Percentiles rank a stretch among this genome's conserved stretches.
These are phyloP conservation scores for Dendrothele bispora DNA, from an alignment of 768 basidiomycete species.

Conservation along the genomic window DNA sequence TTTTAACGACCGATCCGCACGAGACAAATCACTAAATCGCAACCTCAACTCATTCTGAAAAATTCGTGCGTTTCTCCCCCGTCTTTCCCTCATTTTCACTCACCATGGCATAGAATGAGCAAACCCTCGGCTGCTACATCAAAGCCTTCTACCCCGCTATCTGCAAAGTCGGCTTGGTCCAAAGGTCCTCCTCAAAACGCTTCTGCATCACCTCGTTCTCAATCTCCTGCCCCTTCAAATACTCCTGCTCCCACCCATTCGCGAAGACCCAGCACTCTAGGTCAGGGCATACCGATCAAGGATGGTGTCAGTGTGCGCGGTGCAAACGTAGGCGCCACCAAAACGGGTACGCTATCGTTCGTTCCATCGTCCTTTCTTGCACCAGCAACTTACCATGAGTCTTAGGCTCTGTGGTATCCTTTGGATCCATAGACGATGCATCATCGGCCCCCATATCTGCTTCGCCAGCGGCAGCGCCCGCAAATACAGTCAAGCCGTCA, in stretches of 20 bases:
- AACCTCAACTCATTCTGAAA: conserved; percentile 29
- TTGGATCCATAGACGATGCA: conserved; percentile 89
- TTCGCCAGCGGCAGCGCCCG: conserved; percentile 70
- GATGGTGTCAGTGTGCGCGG: conserved; percentile 77
- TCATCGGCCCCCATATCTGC: conserved; percentile 75
- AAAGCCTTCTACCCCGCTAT: conserved; percentile 70
- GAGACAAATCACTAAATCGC: conserved; percentile 51
- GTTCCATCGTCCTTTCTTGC: conserved; percentile 4
- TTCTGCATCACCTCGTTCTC: conserved; percentile 68
- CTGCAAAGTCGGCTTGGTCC: conserved; percentile 87
- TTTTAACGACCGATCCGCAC: conserved; percentile 78
- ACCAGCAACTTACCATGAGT: conserved; percentile 11
- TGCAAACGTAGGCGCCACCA: conserved; percentile 62
- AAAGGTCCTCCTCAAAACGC: conserved; percentile 78
- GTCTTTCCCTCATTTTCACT: background rate
- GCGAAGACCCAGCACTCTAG: conserved; percentile 74
- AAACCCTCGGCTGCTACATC: conserved; percentile 80
- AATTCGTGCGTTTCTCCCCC: conserved; percentile 26
- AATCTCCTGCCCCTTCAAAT: conserved; percentile 69
- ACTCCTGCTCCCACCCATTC: conserved; percentile 62
- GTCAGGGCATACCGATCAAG: conserved; percentile 69
- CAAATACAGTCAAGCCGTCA: conserved; percentile 50
- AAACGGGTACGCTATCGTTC: conserved; percentile 54
- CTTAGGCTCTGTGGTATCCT: conserved; percentile 71
- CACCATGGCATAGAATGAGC: conserved; percentile 73